Evolutionary conservation across 2,329 filamentous ascomycete species (phyloP).

Genomic region (Claviceps arundinis): DNA sequence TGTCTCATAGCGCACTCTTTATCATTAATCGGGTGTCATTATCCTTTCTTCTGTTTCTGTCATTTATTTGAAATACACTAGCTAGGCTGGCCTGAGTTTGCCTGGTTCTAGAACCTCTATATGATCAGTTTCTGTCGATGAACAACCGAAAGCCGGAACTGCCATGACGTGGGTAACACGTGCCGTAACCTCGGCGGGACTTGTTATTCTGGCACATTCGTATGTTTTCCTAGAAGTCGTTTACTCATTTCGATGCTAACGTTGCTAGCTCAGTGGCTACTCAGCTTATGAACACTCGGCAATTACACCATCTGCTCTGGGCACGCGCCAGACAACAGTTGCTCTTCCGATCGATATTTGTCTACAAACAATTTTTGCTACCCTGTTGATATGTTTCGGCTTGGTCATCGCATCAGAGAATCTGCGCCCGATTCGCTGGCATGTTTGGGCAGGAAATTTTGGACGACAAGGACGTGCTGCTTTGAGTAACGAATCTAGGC

Average conservation of each 20-base stretch:
- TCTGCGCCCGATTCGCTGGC: conserved; percentile 75
- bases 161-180: conserved; percentile 3
- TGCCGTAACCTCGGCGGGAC: conserved; percentile 31
- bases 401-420: conserved; percentile 66
- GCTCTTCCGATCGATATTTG: conserved; percentile 73
- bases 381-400: conserved; percentile 68
- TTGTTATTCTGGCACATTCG: conserved; percentile 76
- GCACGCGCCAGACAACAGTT: conserved; percentile 26
- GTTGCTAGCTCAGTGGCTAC: conserved; percentile 56
- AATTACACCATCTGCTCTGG: conserved; percentile 43
- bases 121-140: too few relatives aligned
- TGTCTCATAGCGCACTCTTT: too few relatives aligned
- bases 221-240: conserved; percentile 33
- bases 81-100: too few relatives aligned
- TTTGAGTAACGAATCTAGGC: conserved; percentile 42
- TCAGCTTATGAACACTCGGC: conserved; percentile 86
- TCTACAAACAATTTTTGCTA: conserved; percentile 70
- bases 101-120: too few relatives aligned
- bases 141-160: background rate
- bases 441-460: conserved; percentile 70
- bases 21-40: too few relatives aligned
- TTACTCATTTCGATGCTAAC: conserved; percentile 7
- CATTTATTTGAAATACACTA: too few relatives aligned
- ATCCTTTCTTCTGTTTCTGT: too few relatives aligned
- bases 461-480: conserved; percentile 58